Conservation (phyloP, 257 asterid genomes). For the Datura wrightii region DNA sequence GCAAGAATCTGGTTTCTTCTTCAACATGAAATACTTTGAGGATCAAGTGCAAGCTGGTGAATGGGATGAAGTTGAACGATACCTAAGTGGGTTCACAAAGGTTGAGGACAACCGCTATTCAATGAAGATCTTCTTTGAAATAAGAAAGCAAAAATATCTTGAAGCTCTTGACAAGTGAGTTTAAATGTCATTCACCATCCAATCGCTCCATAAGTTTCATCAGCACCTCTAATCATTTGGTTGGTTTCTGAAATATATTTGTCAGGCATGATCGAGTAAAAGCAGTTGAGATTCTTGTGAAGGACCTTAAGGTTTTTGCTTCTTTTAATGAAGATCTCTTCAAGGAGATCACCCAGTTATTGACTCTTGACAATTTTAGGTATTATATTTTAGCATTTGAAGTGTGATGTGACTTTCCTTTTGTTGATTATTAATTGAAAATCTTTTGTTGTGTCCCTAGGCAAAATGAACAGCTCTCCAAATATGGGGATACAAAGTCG, state of each 20-base stretch:
- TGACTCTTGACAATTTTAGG: constrained; percentile 91
- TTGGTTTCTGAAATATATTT: constrained; percentile 34
- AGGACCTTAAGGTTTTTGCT: constrained; percentile 92
- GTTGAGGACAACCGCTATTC: constrained; percentile 96
- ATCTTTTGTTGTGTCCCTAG: constrained; percentile 50
- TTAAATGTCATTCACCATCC: constrained; percentile 21
- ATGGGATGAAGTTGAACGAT: constrained; percentile 95
- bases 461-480: constrained; percentile 97
- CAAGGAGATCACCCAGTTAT: constrained; percentile 86
- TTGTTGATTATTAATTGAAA: constrained; percentile 25
- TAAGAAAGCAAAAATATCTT: constrained; percentile 92
- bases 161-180: constrained; percentile 92
- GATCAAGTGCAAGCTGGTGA: constrained; percentile 98
- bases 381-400: constrained; percentile 40
- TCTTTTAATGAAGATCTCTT: constrained; percentile 94
- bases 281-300: constrained; percentile 92
- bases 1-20: constrained; percentile 94
- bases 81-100: constrained; percentile 87
- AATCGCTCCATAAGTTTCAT: constrained; percentile 15
- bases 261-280: constrained; percentile 84
- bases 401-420: constrained; percentile 21
- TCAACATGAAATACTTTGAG: constrained; percentile 94
- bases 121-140: constrained; percentile 94
- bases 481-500: constrained; percentile 92
- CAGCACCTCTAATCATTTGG: constrained; percentile 22